A percentile compares a stretch with the other conserved stretches of the same genome.
Evolutionary conservation across 2,329 filamentous ascomycete genomes (phyloP).

Genomic region (Uncinocarpus reesii): DNA sequence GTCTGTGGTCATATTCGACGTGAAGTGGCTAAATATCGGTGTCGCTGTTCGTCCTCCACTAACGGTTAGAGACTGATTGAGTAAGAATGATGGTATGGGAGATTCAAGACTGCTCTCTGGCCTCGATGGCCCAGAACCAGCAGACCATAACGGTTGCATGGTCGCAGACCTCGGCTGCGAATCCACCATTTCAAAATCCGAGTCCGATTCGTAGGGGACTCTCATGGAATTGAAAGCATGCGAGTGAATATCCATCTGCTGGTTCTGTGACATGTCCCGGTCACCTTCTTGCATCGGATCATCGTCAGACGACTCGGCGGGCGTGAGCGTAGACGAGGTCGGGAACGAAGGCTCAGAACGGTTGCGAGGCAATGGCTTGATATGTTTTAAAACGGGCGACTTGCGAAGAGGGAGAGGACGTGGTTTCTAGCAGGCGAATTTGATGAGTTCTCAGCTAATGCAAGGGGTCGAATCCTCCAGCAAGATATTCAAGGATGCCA

Average conservation of each 20-base stretch:
- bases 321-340: constrained; percentile 24
- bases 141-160: constrained; percentile 17
- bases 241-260: background rate
- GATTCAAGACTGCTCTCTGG: constrained; percentile 21
- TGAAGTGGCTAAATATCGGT: constrained; percentile 25
- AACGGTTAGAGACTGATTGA: constrained; percentile 26
- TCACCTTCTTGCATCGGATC: constrained; percentile 21
- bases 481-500: background rate
- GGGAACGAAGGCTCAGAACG: background rate
- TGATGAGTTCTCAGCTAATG: background rate
- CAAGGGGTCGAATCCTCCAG: background rate
- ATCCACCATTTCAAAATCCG: constrained; percentile 26
- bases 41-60: constrained; percentile 24
- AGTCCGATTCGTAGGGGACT: constrained; percentile 17
- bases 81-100: constrained; percentile 24
- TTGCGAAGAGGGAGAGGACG: constrained; percentile 26
- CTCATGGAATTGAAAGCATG: constrained; percentile 11
- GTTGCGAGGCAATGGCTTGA: background rate
- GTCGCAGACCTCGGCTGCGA: constrained; percentile 18
- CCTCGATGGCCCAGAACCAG: constrained; percentile 17
- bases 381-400: constrained; percentile 20
- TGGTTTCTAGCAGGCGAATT: constrained; percentile 23
- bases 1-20: constrained; percentile 19
- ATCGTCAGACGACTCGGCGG: constrained; percentile 30
- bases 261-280: background rate